These are phyloP conservation scores for Eucalyptus polybractea DNA, from an alignment of 345 rosid species.

Conservation along the genomic window DNA sequence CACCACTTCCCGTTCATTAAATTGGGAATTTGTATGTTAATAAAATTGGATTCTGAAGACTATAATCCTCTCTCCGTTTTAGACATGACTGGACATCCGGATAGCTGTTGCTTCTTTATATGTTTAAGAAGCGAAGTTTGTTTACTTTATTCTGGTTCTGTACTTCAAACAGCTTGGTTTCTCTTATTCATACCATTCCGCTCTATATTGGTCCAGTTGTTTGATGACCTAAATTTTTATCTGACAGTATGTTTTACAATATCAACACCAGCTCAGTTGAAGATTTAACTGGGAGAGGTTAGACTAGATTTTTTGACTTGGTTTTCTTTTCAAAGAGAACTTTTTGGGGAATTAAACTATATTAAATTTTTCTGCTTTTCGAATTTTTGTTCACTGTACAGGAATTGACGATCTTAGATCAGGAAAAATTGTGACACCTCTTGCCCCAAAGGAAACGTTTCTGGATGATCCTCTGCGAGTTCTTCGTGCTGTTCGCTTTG, in stretches of 20 bases:
- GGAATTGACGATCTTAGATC: conserved; percentile 80
- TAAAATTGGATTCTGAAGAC: not conserved
- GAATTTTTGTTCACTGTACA: not conserved
- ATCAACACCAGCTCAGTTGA: conserved; percentile 62
- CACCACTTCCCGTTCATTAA: not conserved
- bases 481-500: conserved; percentile 96
- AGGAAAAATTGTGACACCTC: conserved; percentile 84
- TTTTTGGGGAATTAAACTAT: not conserved
- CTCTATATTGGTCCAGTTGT: not conserved
- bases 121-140: not conserved
- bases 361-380: not conserved
- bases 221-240: conserved; percentile 1
- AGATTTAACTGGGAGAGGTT: conserved; percentile 89
- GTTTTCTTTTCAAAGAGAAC: not conserved
- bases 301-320: not conserved
- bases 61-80: not conserved
- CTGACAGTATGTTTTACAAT: conserved; percentile 80
- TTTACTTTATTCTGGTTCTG: not conserved
- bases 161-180: not conserved
- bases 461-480: conserved; percentile 96
- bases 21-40: not conserved
- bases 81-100: not conserved
- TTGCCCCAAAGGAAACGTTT: conserved; percentile 79
- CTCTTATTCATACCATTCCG: not conserved
- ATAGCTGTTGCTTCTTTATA: not conserved